Conservation (phyloP, 2,329 filamentous ascomycete species). For the Biscogniauxia mediterranea region DNA sequence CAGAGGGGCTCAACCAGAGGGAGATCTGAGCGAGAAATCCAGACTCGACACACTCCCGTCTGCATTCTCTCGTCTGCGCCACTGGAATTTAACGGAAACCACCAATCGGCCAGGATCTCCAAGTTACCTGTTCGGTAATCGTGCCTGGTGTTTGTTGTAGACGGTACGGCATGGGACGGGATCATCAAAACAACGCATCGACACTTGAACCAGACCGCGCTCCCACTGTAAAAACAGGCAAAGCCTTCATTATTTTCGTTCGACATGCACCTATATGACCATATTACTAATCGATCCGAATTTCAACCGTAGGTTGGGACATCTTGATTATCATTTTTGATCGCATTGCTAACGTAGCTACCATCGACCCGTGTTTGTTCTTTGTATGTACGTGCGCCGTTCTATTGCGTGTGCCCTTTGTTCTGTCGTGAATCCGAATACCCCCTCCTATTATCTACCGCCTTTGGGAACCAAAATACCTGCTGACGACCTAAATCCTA, state of each 20-base stretch:
- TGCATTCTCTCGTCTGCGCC: constrained; percentile 1
- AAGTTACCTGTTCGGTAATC: constrained; percentile 3
- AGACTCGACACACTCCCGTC: neutral
- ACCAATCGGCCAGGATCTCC: neutral
- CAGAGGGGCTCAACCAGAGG: neutral
- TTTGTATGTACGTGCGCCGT: constrained; percentile 17
- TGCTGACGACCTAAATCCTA: constrained; percentile 9
- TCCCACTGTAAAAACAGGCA: neutral
- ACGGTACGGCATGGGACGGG: neutral
- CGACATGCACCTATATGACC: constrained; percentile 1
- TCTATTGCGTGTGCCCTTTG: constrained; percentile 13
- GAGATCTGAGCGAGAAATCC: neutral
- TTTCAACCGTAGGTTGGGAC: constrained; percentile 1
- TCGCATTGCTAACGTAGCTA: constrained; percentile 5
- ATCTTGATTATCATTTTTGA: constrained; percentile 8
- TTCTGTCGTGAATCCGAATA: constrained; percentile 7
- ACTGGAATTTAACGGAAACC: constrained; percentile 6
- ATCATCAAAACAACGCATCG: neutral
- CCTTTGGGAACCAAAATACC: constrained; percentile 2
- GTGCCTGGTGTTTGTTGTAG: constrained; percentile 20
- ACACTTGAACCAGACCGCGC: neutral
- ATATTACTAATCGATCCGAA: neutral
- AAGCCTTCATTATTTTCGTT: constrained; percentile 8
- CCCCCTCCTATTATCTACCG: constrained; percentile 16
- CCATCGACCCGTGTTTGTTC: constrained; percentile 9